phyloP scores from a whole-genome alignment of 2,329 filamentous ascomycete genomes.

The Neocucurbitaria cava region DNA sequence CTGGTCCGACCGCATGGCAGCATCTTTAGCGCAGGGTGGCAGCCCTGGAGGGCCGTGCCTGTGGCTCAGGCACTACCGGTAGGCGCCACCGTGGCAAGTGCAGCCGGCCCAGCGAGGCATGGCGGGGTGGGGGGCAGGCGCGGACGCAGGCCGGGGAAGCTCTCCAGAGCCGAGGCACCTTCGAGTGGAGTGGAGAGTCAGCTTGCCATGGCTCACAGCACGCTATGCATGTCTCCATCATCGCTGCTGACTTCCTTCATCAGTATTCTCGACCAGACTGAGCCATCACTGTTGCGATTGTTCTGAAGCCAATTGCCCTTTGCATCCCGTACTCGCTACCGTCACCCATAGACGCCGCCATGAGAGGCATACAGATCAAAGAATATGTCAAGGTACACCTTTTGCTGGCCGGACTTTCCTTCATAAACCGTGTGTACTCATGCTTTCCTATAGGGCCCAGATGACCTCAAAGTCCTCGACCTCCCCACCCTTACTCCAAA shows the following conservation, averaged over 20 bases:
- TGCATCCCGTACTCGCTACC: neutral
- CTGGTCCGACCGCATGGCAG: conserved; percentile 17
- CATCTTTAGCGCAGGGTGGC: conserved; percentile 28
- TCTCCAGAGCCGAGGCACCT: conserved; percentile 24
- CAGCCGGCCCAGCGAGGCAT: neutral
- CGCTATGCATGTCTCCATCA: neutral
- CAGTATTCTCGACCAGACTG: neutral
- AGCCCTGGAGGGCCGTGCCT: conserved; percentile 10
- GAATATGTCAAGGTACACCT: conserved; percentile 79
- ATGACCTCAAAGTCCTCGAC: conserved; percentile 76
- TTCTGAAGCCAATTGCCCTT: neutral
- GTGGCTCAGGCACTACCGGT: conserved; percentile 1
- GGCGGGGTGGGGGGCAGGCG: conserved; percentile 13
- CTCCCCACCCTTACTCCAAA: conserved; percentile 77
- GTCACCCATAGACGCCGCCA: conserved; percentile 42
- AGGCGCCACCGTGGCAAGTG: neutral
- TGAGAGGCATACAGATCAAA: conserved; percentile 77
- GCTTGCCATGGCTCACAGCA: neutral
- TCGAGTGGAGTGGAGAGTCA: neutral
- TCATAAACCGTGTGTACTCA: conserved; percentile 3
- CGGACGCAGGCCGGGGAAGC: conserved; percentile 14
- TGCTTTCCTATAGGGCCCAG: conserved; percentile 69
- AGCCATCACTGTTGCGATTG: neutral
- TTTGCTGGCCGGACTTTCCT: neutral
- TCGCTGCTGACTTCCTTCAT: too few relatives aligned